Percentiles rank a stretch among this genome's conserved stretches.
Evolutionary conservation across 2,329 filamentous ascomycete genomes (phyloP).

Genomic region (Sclerotinia glacialis): DNA sequence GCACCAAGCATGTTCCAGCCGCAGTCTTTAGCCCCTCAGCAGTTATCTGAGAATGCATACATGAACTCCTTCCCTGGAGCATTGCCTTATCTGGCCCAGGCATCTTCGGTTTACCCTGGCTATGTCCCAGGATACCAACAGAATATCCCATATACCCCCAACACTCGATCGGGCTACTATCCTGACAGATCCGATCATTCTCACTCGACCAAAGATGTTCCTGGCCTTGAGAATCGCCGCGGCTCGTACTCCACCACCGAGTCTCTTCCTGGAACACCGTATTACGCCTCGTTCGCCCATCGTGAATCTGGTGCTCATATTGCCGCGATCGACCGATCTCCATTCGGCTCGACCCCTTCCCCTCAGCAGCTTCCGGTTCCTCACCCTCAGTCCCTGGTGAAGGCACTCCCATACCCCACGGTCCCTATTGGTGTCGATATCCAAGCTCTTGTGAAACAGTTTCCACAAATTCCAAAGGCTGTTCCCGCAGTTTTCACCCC

Average conservation of each 20-base stretch:
- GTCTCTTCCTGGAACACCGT: constrained; percentile 63
- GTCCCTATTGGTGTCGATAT: constrained; percentile 44
- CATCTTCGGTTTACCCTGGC: constrained; percentile 35
- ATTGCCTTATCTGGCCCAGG: constrained; percentile 37
- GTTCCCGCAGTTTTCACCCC: constrained; percentile 88
- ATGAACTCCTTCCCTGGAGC: constrained; percentile 33
- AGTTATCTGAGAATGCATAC: constrained; percentile 36
- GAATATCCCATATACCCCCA: constrained; percentile 39
- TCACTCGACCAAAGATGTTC: constrained; percentile 47
- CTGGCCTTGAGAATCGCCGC: constrained; percentile 62
- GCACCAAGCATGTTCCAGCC: constrained; percentile 37
- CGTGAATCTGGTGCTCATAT: constrained; percentile 60
- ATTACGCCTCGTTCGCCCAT: constrained; percentile 57
- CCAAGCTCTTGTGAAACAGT: constrained; percentile 65
- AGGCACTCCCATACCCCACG: constrained; percentile 38
- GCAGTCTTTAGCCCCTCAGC: constrained; percentile 33
- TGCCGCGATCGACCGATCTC: constrained; percentile 58
- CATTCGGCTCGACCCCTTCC: constrained; percentile 64
- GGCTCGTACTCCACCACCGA: constrained; percentile 67
- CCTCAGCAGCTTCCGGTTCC: constrained; percentile 55
- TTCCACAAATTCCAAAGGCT: constrained; percentile 81
- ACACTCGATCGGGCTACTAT: constrained; percentile 34
- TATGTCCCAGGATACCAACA: constrained; percentile 37
- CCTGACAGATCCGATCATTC: constrained; percentile 36
- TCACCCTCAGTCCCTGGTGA: constrained; percentile 40